Evolutionary conservation across 2,329 filamentous ascomycete genomes (phyloP), one percentile per base, ranked within the genome.

Genomic region (Colletotrichum higginsianum): DNA sequence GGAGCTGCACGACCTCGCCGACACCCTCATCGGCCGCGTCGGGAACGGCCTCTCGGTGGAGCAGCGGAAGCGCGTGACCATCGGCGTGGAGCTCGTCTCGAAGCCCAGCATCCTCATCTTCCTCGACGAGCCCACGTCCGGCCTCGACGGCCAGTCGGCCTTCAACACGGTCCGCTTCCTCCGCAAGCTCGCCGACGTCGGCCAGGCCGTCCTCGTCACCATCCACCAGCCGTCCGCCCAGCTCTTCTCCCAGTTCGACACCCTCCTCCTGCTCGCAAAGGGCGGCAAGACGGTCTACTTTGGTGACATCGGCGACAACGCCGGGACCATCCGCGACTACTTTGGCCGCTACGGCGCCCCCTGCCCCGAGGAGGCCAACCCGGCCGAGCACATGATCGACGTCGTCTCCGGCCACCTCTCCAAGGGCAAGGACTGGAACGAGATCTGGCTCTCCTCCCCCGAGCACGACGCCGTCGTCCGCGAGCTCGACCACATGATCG

Each of bases 341-440:
- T 95, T 96, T 77, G 88, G 88, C 52, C 83, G 84, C 23, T 87
- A 93, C 71, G 93, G 92, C 6, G 90, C 89, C 0, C 85, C 87
- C 1, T 93, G 92, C 73, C 86, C 88, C 0, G 74, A 83, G 0
- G 87, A 89, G 0, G 89, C 88, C 21, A 95, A 95, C 75, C 92
- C 92, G 1, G 93, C 93, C 0, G 93, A 95, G 79, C 93, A 91
- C 84, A 94, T 95, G 90, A 88, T 95, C 63, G 86, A 88, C 61
- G 85, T 87, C 21, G 85, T 87, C 16, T 87, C 88, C 1, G 88
- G 88, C 0, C 78, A 80, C 46, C 76, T 87, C 1, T 86, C 84
- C 0, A 83, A 81, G 64, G 81, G 76, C 76, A 84, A 74, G 53
- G 87, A 93, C 77, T 94, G 91, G 91, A 91, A 91, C 77, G 85